Evolutionary conservation across 1,284 basidiomycete species (phyloP).

Genomic region (Butyriboletus regius): DNA sequence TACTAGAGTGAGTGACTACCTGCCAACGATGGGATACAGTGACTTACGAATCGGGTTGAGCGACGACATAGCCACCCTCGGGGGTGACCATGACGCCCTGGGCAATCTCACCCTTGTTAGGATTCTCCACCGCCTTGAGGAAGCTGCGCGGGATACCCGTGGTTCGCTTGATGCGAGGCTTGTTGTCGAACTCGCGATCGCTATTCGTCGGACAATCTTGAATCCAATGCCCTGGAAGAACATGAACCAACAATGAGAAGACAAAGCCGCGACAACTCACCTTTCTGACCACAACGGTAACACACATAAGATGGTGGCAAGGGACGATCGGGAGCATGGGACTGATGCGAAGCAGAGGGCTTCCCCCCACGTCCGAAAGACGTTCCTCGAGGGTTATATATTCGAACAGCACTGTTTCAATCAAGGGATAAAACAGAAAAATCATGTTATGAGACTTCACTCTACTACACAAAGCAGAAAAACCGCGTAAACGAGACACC

Average conservation of each 20-base stretch:
- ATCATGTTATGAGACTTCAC: conserved; percentile 54
- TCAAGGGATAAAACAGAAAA: conserved; percentile 34
- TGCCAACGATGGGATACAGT: not conserved
- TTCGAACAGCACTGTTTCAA: conserved; percentile 59
- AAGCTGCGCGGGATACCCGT: conserved; percentile 97
- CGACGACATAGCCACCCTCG: conserved; percentile 91
- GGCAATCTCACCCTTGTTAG: conserved; percentile 63
- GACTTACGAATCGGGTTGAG: conserved; percentile 83
- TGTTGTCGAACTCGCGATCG: conserved; percentile 88
- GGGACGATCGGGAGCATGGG: conserved; percentile 55
- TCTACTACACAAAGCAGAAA: conserved; percentile 56
- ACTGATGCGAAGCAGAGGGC: conserved; percentile 42
- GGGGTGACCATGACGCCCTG: conserved; percentile 94
- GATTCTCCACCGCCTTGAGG: conserved; percentile 90
- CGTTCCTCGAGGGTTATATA: conserved; percentile 61
- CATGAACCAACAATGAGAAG: not conserved
- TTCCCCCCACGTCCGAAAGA: conserved; percentile 56
- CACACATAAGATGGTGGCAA: conserved; percentile 96
- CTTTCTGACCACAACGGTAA: conserved; percentile 96
- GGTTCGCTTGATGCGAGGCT: conserved; percentile 92
- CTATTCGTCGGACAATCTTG: conserved; percentile 98
- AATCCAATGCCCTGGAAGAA: conserved; percentile 86
- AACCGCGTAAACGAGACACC: conserved; percentile 55
- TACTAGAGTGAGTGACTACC: conserved; percentile 29
- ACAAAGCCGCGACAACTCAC: conserved; percentile 41